These are phyloP conservation scores for Leucosporidium scottii DNA, from an alignment of 768 basidiomycete species.

Conservation along the genomic window DNA sequence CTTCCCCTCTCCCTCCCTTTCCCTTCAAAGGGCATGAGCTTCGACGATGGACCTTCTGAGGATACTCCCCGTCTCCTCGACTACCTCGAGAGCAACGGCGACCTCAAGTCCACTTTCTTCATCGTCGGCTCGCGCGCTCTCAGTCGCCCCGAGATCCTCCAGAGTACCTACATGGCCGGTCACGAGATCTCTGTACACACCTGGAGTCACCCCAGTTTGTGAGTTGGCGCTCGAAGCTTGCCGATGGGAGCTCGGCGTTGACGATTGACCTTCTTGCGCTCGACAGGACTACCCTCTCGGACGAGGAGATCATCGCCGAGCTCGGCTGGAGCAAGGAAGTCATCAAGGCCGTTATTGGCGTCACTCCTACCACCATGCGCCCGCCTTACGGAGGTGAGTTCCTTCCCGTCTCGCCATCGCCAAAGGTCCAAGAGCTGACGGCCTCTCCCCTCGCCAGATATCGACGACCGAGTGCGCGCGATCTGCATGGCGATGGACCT, in stretches of 20 bases:
- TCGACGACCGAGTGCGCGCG: slow-evolving; percentile 73
- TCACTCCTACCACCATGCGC: slow-evolving; percentile 54
- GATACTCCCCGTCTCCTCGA: slow-evolving; percentile 67
- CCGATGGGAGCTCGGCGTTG: background rate
- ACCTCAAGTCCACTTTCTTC: slow-evolving; percentile 78
- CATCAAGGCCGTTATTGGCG: slow-evolving; percentile 69
- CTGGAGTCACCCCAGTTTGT: slow-evolving; percentile 61
- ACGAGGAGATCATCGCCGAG: slow-evolving; percentile 56
- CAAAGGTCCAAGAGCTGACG: too few species aligned
- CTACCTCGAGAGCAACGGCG: slow-evolving; percentile 54
- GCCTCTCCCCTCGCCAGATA: slow-evolving; percentile 43
- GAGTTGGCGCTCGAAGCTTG: background rate
- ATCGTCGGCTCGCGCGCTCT: slow-evolving; percentile 77
- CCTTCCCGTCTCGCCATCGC: too few species aligned
- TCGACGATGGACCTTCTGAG: slow-evolving; percentile 72
- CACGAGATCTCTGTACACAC: slow-evolving; percentile 67
- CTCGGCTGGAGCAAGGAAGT: slow-evolving; percentile 79
- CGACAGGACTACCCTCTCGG: slow-evolving; percentile 46
- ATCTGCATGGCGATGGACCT: slow-evolving; percentile 75
- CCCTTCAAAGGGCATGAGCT: slow-evolving; percentile 44
- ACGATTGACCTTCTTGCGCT: too few species aligned
- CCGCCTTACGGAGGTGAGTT: slow-evolving; percentile 58
- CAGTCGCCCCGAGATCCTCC: slow-evolving; percentile 61
- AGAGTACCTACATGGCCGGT: slow-evolving; percentile 64
- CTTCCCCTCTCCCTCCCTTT: too few species aligned